phyloP scores from a whole-genome alignment of 306 rosid species.

The Vigna radiata region DNA sequence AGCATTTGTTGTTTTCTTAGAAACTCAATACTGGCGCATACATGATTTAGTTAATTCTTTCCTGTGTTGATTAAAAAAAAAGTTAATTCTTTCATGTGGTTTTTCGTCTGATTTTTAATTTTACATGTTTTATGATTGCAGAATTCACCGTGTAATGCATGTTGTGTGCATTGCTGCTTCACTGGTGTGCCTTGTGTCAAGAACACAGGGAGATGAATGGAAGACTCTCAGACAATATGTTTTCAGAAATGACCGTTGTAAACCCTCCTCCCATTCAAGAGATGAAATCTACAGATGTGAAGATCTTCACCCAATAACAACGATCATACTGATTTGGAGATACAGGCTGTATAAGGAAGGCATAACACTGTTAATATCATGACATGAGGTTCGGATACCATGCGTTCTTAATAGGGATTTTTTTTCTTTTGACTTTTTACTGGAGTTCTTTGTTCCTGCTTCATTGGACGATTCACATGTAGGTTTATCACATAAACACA shows the following conservation, averaged over 20 bases:
- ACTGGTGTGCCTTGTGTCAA: constrained; percentile 97
- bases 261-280: constrained; percentile 88
- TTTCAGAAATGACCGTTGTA: constrained; percentile 76
- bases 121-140: constrained; percentile 46
- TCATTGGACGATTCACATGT: constrained; percentile 21
- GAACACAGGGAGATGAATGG: constrained; percentile 97
- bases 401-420: background rate
- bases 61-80: background rate
- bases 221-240: constrained; percentile 70
- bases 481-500: constrained; percentile 11
- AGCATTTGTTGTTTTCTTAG: constrained; percentile 19
- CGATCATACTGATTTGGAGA: constrained; percentile 76
- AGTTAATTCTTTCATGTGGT: background rate
- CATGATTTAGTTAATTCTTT: constrained; percentile 18
- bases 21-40: background rate
- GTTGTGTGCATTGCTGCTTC: constrained; percentile 95
- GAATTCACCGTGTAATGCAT: constrained; percentile 90
- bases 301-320: constrained; percentile 55
- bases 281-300: constrained; percentile 68
- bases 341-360: constrained; percentile 49
- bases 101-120: background rate
- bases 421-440: background rate
- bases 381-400: background rate
- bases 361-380: constrained; percentile 15
- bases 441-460: constrained; percentile 19